A percentile compares a stretch with the other conserved stretches of the same genome.
phyloP scores from a whole-genome alignment of 495 filamentous ascomycete genomes.

The Lentithecium fluviatile region DNA sequence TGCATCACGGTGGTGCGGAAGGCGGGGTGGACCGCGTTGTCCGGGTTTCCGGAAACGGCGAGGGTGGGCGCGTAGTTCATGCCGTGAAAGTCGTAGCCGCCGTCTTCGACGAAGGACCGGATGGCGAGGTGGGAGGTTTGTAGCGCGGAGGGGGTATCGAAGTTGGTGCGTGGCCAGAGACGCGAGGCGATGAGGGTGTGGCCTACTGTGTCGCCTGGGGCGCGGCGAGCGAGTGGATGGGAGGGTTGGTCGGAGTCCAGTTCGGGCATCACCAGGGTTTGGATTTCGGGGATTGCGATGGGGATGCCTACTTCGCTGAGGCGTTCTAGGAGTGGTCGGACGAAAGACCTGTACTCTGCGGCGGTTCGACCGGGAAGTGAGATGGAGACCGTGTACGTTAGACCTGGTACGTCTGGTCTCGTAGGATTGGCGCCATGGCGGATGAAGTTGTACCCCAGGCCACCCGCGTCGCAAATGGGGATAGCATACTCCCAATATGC shows the following conservation, averaged over 20 bases:
- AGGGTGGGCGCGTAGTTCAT: slow-evolving; percentile 25
- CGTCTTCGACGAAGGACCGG: slow-evolving; percentile 16
- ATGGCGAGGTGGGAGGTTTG: slow-evolving; percentile 5
- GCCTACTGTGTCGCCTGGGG: slow-evolving; percentile 14
- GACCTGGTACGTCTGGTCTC: background rate
- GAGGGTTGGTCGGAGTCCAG: background rate
- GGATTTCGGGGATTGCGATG: background rate
- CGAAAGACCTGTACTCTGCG: background rate
- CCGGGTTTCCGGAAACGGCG: slow-evolving; percentile 1
- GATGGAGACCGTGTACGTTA: slow-evolving; percentile 20
- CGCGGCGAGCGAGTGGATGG: background rate
- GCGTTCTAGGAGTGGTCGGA: slow-evolving; percentile 10
- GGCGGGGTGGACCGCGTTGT: slow-evolving; percentile 29
- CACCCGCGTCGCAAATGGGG: slow-evolving; percentile 17
- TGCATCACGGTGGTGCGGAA: slow-evolving; percentile 17
- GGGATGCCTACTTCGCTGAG: slow-evolving; percentile 17
- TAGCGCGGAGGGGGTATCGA: slow-evolving; percentile 1
- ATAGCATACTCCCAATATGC: slow-evolving; percentile 10
- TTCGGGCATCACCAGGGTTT: background rate
- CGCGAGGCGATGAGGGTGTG: slow-evolving; percentile 24
- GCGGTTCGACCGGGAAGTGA: slow-evolving; percentile 5
- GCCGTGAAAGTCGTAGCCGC: slow-evolving; percentile 29
- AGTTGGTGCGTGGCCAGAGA: slow-evolving; percentile 14
- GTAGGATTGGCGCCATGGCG: slow-evolving; percentile 4
- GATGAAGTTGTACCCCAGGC: slow-evolving; percentile 33